Evolutionary conservation across 306 rosid genomes (phyloP), one percentile per base, ranked within the genome.

Genomic region (Citrullus amarus): DNA sequence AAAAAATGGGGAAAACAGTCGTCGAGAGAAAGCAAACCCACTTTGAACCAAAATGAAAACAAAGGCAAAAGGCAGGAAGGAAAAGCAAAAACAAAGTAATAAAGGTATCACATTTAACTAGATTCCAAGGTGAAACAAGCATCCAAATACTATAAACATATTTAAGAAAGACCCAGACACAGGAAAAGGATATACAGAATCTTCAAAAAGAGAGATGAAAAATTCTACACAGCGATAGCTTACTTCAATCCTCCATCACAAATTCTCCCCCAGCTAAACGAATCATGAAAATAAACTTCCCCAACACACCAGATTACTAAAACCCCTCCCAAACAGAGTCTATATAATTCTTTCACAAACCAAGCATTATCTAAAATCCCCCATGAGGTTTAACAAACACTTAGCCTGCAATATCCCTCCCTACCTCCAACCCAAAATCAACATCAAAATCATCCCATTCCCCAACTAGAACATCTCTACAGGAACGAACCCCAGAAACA

Each of bases 311-410:
- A 48, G 5, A 4, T 48, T 48, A 10, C 53, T 2, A 6, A 53
- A 53, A 50, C 16, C 16, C 54, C 17, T 43, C 54, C 54, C 54
- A 13, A 50, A 15, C 54, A 8, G 50, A 44, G 13, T 3, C 50
- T 44, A 44, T 44, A 44, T 9, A 44, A 2, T 44, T 44, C 50
- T 11, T 44, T 44, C 50, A 50, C 91, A 25, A 90, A 85, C 98
- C 97, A 93, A 39, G 87, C 91, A 79, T 91, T 86, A 34, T 87
- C 90, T 0, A 93, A 87, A 86, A 85, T 88, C 83, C 84, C 84
- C 88, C 2, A 93, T 88, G 69, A 91, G 48, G 78, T 86, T 88
- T 58, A 32, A 46, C 88, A 90, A 88, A 83, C 95, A 88, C 82
- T 77, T 85, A 0, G 34, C 84, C 83, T 20, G 86, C 83, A 44